phyloP scores from a whole-genome alignment of 495 filamentous ascomycete species.

The Xylaria sp. region DNA sequence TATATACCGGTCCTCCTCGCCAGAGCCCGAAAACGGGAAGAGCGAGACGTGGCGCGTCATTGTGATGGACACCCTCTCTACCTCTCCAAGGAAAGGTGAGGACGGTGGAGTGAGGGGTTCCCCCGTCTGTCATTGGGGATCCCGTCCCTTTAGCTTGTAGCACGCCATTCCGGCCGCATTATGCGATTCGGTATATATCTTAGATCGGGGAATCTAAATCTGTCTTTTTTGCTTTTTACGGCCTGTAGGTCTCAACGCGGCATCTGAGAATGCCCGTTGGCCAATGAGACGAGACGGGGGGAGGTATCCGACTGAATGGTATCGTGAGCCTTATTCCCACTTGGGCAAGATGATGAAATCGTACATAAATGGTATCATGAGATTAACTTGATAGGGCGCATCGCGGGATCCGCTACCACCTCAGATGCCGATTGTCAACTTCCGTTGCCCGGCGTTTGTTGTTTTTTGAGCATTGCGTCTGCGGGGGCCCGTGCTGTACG shows the following conservation, averaged over 20 bases:
- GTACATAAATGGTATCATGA: constrained; percentile 1
- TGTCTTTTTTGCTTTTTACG: constrained; percentile 14
- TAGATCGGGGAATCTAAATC: background rate
- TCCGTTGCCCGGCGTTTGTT: background rate
- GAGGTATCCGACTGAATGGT: background rate
- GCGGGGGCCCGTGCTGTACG: background rate
- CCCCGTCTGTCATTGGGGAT: constrained; percentile 20
- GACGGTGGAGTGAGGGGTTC: constrained; percentile 24
- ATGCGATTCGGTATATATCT: constrained; percentile 9
- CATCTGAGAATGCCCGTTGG: background rate
- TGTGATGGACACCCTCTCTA: background rate
- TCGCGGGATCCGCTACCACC: background rate
- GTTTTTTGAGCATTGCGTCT: background rate
- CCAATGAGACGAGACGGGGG: background rate
- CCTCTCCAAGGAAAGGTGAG: constrained; percentile 12
- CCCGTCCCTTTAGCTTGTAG: constrained; percentile 19
- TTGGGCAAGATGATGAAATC: background rate
- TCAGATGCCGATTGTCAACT: background rate
- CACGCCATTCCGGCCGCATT: constrained; percentile 18
- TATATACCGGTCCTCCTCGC: background rate
- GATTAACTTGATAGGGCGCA: background rate
- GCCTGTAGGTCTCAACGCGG: background rate
- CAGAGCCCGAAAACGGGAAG: background rate
- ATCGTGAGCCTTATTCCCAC: background rate
- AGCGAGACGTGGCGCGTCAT: background rate